phyloP scores from a whole-genome alignment of 2,329 filamentous ascomycete species.

The Penicillium rolfsii region DNA sequence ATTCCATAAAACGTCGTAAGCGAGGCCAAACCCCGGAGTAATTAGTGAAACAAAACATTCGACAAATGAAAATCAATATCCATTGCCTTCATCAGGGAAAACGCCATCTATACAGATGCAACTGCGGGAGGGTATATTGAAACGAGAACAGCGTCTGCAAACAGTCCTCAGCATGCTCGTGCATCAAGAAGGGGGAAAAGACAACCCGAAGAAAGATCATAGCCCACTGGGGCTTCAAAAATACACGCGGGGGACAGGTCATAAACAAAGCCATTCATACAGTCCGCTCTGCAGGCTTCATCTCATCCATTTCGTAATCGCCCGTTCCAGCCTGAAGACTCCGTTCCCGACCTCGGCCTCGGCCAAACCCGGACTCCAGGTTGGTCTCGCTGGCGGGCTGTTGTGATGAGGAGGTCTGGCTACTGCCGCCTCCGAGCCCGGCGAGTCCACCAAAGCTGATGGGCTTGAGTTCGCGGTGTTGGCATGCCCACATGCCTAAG shows the following conservation, averaged over 20 bases:
- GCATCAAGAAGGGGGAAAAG: background rate
- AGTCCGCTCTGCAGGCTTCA: constrained; percentile 37
- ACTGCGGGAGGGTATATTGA: constrained; percentile 38
- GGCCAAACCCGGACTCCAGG: constrained; percentile 33
- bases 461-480: constrained; percentile 83
- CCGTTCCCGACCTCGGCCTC: constrained; percentile 37
- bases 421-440: constrained; percentile 47
- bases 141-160: constrained; percentile 19
- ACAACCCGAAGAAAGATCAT: constrained; percentile 17
- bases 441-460: constrained; percentile 81
- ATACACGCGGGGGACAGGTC: constrained; percentile 1
- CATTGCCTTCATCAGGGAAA: constrained; percentile 26
- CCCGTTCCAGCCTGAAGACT: constrained; percentile 23
- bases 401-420: constrained; percentile 22
- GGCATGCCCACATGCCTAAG: constrained; percentile 87
- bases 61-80: constrained; percentile 21
- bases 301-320: constrained; percentile 42
- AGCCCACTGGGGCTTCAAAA: constrained; percentile 13
- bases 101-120: constrained; percentile 41
- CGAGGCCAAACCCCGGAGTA: constrained; percentile 1
- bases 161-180: background rate
- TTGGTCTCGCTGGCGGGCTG: constrained; percentile 23
- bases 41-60: constrained; percentile 16
- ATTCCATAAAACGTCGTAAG: background rate
- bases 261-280: constrained; percentile 29